Conservation (phyloP, 306 rosid species). For the Trifolium pratense region DNA sequence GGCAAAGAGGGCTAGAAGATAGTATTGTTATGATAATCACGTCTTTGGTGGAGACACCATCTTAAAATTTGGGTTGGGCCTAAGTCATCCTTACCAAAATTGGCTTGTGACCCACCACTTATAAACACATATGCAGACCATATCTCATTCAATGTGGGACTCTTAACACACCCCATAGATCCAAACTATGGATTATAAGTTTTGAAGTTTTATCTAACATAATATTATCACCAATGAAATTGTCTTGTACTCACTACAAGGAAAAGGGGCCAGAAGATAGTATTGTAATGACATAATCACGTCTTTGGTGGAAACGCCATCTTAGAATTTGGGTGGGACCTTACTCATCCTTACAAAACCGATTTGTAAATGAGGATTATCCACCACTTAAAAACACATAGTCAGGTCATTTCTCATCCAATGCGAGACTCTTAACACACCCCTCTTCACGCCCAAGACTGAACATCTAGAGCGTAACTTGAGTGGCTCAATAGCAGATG, state of each 20-base stretch:
- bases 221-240: neutral
- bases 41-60: slow-evolving; percentile 11
- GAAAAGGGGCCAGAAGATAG: slow-evolving; percentile 8
- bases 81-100: neutral
- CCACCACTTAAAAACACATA: neutral
- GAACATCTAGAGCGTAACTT: neutral
- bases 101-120: neutral
- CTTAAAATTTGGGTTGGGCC: neutral
- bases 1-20: slow-evolving; percentile 9
- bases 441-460: neutral
- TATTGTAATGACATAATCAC: slow-evolving; percentile 30
- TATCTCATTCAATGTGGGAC: neutral
- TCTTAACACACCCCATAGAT: neutral
- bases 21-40: slow-evolving; percentile 21
- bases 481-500: neutral
- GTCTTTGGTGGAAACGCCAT: slow-evolving; percentile 19
- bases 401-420: neutral
- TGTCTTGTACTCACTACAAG: slow-evolving; percentile 1
- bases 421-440: neutral
- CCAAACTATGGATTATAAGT: slow-evolving; percentile 19
- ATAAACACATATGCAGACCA: neutral
- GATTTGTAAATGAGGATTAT: neutral
- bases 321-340: neutral
- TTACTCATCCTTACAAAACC: neutral
- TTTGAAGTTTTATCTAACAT: slow-evolving; percentile 21